Conservation (phyloP, 108 stramenopile species). For the Parmales sp. region DNA sequence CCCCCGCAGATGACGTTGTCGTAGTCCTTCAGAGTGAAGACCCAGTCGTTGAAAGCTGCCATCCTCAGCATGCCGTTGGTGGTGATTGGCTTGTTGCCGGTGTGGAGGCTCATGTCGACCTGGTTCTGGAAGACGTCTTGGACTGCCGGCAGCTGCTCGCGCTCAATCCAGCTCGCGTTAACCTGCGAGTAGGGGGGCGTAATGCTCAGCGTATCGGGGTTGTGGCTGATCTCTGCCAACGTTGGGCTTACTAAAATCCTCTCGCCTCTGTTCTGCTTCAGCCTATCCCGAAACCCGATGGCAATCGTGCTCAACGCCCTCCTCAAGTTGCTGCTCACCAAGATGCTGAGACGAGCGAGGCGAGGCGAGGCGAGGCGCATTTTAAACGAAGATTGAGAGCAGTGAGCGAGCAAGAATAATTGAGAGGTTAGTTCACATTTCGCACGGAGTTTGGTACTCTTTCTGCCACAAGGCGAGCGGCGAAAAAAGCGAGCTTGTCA, state of each 20-base stretch:
- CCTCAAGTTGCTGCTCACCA: slow-evolving; percentile 66
- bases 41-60: slow-evolving; percentile 49
- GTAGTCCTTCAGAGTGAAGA: slow-evolving; percentile 48
- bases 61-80: slow-evolving; percentile 61
- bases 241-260: slow-evolving; percentile 47
- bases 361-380: no score
- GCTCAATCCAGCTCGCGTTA: slow-evolving; percentile 55
- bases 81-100: slow-evolving; percentile 65
- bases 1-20: slow-evolving; percentile 62
- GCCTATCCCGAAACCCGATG: slow-evolving; percentile 54
- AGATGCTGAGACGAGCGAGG: no score
- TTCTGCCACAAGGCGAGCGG: no score
- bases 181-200: slow-evolving; percentile 42
- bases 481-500: no score
- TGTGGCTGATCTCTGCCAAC: slow-evolving; percentile 73
- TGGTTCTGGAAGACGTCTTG: slow-evolving; percentile 39
- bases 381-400: no score
- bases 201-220: slow-evolving; percentile 75
- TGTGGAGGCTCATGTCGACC: slow-evolving; percentile 47
- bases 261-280: slow-evolving; percentile 29
- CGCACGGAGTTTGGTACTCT: no score
- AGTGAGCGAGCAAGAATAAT: no score
- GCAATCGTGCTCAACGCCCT: slow-evolving; percentile 69
- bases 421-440: no score
- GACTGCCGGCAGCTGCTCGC: slow-evolving; percentile 10